Base-by-base conservation (phyloP, 805 yeast genomes). In the Pichia membranifaciens region DNA sequence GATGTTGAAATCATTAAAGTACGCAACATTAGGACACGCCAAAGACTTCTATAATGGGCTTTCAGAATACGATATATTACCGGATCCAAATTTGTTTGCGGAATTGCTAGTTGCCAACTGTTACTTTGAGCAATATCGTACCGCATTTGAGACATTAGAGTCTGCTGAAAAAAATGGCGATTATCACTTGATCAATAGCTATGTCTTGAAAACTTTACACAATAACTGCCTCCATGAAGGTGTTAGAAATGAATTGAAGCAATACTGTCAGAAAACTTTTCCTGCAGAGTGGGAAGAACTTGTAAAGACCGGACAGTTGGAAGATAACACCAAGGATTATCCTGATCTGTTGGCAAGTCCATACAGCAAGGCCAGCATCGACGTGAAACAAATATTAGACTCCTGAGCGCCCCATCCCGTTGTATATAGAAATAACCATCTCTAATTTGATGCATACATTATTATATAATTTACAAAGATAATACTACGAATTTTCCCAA, bases 91-190 rank as follows among this genome's bases (percentile, higher is more conserved):
- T 9, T 71, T 81, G 31, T 75, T 73, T 58, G 73, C 71, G 36
- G 87, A 83, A 59, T 81, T 76, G 55, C 61, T 86, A 31, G 75
- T 83, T 48, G 86, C 88, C 0, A 81, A 84, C 59, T 82, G 85
- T 50, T 82, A 81, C 54, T 79, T 80, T 58, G 88, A 84, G 8
- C 66, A 73, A 40, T 74, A 72, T 34, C 73, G 72, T 9, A 72
- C 75, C 3, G 93, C 93, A 0, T 63, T 81, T 6, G 66, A 67
- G 16, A 61, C 79, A 23, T 70, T 78, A 3, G 67, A 70, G 18
- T 69, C 68, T 25, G 73, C 80, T 61, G 71, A 66, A 28, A 75
- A 74, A 32, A 69, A 72, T 51, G 79, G 75, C 35, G 67, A 62
- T 22, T 61, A 76, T 5, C 50, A 51, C 17, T 64, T 65, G 33